phyloP scores from a whole-genome alignment of 2,329 filamentous ascomycete species.

The Hypomyces rosellus region DNA sequence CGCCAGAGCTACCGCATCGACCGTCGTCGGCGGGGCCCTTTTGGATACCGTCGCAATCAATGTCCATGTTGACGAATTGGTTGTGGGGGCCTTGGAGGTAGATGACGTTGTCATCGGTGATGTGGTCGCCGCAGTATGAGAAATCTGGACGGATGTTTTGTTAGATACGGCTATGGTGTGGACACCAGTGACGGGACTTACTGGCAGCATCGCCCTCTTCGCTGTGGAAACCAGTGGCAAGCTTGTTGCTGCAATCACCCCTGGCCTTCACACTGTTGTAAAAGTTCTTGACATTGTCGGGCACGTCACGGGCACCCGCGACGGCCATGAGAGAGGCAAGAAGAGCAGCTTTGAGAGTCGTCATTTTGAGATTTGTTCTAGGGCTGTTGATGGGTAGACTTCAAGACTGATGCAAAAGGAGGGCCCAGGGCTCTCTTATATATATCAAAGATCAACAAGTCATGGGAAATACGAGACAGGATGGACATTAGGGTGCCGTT shows the following conservation, averaged over 20 bases:
- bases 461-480: no score
- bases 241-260: constrained; percentile 31
- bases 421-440: no score
- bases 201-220: constrained; percentile 29
- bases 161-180: not conserved
- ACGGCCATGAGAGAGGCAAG: constrained; percentile 18
- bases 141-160: constrained; percentile 19
- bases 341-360: constrained; percentile 12
- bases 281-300: constrained; percentile 34
- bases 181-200: constrained; percentile 15
- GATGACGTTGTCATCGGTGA: constrained; percentile 35
- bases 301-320: constrained; percentile 28
- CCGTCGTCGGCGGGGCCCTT: constrained; percentile 34
- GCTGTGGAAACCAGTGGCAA: constrained; percentile 37
- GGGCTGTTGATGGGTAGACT: not conserved
- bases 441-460: no score
- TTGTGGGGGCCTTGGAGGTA: constrained; percentile 40
- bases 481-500: no score
- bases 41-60: constrained; percentile 51
- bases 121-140: constrained; percentile 42
- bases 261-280: constrained; percentile 33
- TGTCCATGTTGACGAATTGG: constrained; percentile 48
- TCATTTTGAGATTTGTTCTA: constrained; percentile 1
- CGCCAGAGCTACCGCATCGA: constrained; percentile 37
- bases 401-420: no score